Evolutionary conservation across 257 asterid genomes (phyloP).

Genomic region (Mitragyna speciosa): DNA sequence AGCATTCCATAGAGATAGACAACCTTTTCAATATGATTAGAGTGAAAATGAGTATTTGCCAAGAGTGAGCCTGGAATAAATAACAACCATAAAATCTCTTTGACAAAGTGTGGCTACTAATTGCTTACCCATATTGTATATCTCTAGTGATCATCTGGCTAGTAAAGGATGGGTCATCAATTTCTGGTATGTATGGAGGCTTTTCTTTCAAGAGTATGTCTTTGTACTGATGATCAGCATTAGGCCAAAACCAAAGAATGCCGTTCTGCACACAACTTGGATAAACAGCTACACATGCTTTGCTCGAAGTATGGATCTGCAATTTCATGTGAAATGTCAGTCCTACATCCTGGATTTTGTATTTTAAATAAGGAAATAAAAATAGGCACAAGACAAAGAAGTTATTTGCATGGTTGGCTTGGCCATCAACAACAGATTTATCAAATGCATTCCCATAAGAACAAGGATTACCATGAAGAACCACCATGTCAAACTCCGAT

Average conservation of each 20-base stretch:
- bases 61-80: slow-evolving; percentile 7
- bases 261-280: slow-evolving; percentile 83
- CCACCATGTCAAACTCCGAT: background rate
- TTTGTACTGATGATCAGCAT: slow-evolving; percentile 58
- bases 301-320: slow-evolving; percentile 78
- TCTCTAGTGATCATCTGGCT: slow-evolving; percentile 61
- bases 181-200: slow-evolving; percentile 83
- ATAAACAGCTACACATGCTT: slow-evolving; percentile 81
- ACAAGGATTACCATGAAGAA: background rate
- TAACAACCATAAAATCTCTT: background rate
- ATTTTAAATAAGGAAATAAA: too few species aligned
- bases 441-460: background rate
- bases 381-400: background rate
- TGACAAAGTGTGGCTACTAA: background rate
- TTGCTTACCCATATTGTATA: slow-evolving; percentile 71
- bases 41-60: background rate
- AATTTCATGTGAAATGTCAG: slow-evolving; percentile 19
- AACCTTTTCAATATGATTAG: background rate
- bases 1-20: background rate
- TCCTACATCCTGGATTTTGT: background rate
- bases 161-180: slow-evolving; percentile 77
- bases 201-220: slow-evolving; percentile 53
- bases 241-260: slow-evolving; percentile 96
- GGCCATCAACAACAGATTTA: background rate
- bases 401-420: background rate